phyloP scores from a whole-genome alignment of 306 rosid genomes.

The Quercus mongolica region DNA sequence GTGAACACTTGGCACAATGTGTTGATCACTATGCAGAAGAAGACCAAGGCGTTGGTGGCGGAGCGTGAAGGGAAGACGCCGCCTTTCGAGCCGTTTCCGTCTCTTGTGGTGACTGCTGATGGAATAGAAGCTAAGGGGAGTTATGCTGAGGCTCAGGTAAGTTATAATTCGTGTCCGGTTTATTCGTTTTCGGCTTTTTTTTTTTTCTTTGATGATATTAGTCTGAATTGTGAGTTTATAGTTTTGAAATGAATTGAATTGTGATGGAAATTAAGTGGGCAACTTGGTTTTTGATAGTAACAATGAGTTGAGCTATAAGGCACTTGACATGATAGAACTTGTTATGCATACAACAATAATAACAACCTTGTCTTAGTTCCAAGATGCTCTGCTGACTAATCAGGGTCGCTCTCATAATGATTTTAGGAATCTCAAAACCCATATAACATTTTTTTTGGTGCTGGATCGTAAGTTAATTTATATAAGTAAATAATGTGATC shows the following conservation, averaged over 20 bases:
- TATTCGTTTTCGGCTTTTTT: background rate
- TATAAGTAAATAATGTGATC: no score
- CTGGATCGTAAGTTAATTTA: no score
- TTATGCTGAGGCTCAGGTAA: conserved; percentile 95
- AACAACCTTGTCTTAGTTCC: no score
- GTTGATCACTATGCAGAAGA: conserved; percentile 77
- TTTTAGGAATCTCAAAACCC: no score
- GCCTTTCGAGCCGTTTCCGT: conserved; percentile 67
- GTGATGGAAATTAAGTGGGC: background rate
- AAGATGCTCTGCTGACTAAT: no score
- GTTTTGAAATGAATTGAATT: background rate
- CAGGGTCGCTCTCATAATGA: no score
- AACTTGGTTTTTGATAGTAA: no score
- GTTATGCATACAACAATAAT: no score
- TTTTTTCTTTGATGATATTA: background rate
- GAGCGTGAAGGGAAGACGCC: conserved; percentile 56
- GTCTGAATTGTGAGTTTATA: background rate
- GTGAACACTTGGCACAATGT: conserved; percentile 95
- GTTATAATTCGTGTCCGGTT: conserved; percentile 3
- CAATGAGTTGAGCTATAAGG: no score
- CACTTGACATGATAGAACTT: no score
- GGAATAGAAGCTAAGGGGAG: conserved; percentile 74
- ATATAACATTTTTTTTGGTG: no score
- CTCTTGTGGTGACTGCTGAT: conserved; percentile 58
- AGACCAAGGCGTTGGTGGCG: conserved; percentile 64